phyloP scores from a whole-genome alignment of 495 filamentous ascomycete genomes.

The Tricharina praecox region DNA sequence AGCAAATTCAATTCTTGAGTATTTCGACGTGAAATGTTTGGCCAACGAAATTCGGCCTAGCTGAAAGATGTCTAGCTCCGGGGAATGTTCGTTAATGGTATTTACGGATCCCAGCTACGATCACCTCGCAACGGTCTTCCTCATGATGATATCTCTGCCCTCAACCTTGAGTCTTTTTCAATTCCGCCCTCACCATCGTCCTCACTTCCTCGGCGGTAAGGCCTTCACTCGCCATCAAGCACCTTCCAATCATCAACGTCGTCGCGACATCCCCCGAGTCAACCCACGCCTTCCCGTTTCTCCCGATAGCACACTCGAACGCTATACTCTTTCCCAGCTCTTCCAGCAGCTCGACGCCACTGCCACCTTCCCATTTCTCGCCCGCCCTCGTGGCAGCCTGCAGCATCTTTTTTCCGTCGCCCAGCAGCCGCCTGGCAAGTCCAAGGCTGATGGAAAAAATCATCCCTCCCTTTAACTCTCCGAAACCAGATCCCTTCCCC shows the following conservation, averaged over 20 bases:
- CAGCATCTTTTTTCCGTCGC: slow-evolving; percentile 25
- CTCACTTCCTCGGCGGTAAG: slow-evolving; percentile 57
- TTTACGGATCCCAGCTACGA: too few species aligned
- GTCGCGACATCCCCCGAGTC: slow-evolving; percentile 48
- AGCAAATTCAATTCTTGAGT: too few species aligned
- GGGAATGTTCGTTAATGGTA: too few species aligned
- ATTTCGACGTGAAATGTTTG: too few species aligned
- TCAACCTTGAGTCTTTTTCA: slow-evolving; percentile 27
- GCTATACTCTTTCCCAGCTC: slow-evolving; percentile 60
- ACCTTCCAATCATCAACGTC: slow-evolving; percentile 64
- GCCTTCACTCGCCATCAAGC: slow-evolving; percentile 53
- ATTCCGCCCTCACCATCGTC: slow-evolving; percentile 55
- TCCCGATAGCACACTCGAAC: slow-evolving; percentile 87
- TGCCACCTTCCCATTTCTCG: slow-evolving; percentile 44
- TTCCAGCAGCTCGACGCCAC: slow-evolving; percentile 58
- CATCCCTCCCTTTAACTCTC: slow-evolving; percentile 74
- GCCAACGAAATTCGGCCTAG: too few species aligned
- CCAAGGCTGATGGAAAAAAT: slow-evolving; percentile 63
- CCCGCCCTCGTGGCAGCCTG: slow-evolving; percentile 35
- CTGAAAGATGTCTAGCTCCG: too few species aligned
- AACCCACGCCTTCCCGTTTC: slow-evolving; percentile 89
- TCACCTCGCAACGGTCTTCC: too few species aligned
- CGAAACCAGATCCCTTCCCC: slow-evolving; percentile 77
- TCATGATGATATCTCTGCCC: too few species aligned
- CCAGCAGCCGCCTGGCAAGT: slow-evolving; percentile 58